Evolutionary conservation across 306 rosid genomes (phyloP).

Genomic region (Cucumis sativus): DNA sequence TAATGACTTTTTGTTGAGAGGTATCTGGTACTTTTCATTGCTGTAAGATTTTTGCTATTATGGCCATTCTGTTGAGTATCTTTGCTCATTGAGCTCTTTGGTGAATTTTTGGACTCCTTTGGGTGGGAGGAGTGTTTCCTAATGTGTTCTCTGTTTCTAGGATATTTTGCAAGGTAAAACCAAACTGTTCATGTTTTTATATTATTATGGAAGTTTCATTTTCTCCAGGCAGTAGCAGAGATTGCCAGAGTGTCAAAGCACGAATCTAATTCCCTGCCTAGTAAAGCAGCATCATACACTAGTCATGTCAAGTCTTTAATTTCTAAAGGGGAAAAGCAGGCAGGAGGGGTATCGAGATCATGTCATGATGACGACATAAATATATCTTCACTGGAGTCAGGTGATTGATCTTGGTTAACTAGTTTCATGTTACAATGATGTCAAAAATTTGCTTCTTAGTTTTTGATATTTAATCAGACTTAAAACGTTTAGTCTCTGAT

Average conservation of each 20-base stretch:
- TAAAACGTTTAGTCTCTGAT: not conserved
- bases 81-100: not conserved
- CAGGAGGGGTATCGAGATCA: conserved; percentile 20
- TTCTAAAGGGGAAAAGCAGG: conserved; percentile 23
- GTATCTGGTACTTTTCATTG: not conserved
- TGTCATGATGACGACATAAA: not conserved
- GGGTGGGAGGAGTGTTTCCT: not conserved
- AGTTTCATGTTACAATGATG: not conserved
- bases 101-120: not conserved
- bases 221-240: conserved; percentile 69
- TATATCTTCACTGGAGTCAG: conserved; percentile 18
- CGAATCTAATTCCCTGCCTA: conserved; percentile 54
- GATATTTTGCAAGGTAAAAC: not conserved
- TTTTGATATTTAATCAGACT: not conserved
- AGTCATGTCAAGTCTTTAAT: conserved; percentile 39
- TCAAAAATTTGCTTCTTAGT: not conserved
- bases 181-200: not conserved
- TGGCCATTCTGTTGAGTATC: not conserved
- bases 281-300: conserved; percentile 52
- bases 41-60: not conserved
- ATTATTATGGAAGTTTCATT: conserved; percentile 5
- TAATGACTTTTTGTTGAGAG: not conserved
- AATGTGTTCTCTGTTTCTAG: not conserved
- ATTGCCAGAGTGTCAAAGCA: conserved; percentile 62
- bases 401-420: conserved; percentile 10